Evolutionary conservation across 148 eudicot species (phyloP), one percentile per base, ranked within the genome.

Genomic region (Rhododendron ferrugineum): DNA sequence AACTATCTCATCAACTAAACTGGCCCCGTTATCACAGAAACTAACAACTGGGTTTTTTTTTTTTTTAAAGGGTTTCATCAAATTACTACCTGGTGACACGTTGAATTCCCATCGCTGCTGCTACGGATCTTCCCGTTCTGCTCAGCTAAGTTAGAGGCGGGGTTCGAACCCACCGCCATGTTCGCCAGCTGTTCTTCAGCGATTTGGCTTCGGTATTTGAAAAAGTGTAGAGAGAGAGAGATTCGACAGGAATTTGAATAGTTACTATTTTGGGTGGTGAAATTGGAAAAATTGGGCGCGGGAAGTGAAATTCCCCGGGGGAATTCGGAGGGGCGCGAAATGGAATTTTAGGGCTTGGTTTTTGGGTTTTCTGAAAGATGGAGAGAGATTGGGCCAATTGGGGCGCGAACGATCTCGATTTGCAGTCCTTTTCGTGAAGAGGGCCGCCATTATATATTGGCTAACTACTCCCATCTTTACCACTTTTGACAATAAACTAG

Each of bases 41-140:
- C 13, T 72, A 32, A 72, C 20, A 72, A 32, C 20, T 1, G 60
- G n/a, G 26, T 81, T 37, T 56, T 37, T 37, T 40, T 37, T 37
- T 37, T 5, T 0, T 6, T 37, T 0, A 40, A 40, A 40, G 37
- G n/a, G 16, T 81, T n/a, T 56, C 28, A 75, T 52, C 30, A 50
- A 26, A 46, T 46, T 16, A 30, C 10, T 87, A 96, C 99, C 95
- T 96, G 99, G 83, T 96, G 99, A 47, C 99, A 96, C 87, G 94
- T 89, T 34, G 16, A 52, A 79, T 85, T 47, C 73, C 58, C 34
- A 26, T 32, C 84, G 23, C 81, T 68, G 40, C 77, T 70, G 20
- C 28, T 52, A 54, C 60, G 22, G 26, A 1, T 37, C 62, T 79
- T 84, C 75, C 47, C 81, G 40, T 56, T 82, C 58, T 46, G 26